phyloP scores from a whole-genome alignment of 345 rosid genomes.

The Eucalyptus melliodora region DNA sequence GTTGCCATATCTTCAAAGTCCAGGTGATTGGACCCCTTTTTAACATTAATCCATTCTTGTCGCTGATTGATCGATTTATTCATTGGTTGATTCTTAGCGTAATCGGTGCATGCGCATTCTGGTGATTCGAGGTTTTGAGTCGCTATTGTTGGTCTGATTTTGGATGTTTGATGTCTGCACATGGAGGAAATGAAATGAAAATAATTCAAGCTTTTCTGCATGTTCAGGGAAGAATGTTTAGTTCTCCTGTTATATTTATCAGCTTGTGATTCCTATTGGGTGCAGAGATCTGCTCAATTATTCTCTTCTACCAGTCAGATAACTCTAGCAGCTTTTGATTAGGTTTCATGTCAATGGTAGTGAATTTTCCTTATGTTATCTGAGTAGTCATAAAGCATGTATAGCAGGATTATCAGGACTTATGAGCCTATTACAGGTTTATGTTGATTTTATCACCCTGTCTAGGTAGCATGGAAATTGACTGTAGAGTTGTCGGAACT shows the following conservation, averaged over 20 bases:
- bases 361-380: no score
- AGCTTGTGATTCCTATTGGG: neutral
- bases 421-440: no score
- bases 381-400: fast-evolving
- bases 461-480: no score
- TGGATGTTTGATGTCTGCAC: neutral
- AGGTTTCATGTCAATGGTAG: neutral
- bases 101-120: neutral
- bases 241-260: neutral
- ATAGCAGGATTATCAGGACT: no score
- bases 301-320: neutral
- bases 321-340: neutral
- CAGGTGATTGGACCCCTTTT: no score
- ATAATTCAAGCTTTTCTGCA: neutral
- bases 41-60: neutral
- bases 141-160: neutral
- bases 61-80: neutral
- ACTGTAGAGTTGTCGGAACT: no score
- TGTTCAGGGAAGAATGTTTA: neutral
- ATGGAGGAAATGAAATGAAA: no score
- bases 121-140: neutral
- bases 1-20: no score
- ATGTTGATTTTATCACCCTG: no score
- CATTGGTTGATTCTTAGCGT: neutral
- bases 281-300: neutral